Evolutionary conservation across 176 grass and related monocot genomes (phyloP), one percentile per base, ranked within the genome.

Genomic region (Eleusine coracana): DNA sequence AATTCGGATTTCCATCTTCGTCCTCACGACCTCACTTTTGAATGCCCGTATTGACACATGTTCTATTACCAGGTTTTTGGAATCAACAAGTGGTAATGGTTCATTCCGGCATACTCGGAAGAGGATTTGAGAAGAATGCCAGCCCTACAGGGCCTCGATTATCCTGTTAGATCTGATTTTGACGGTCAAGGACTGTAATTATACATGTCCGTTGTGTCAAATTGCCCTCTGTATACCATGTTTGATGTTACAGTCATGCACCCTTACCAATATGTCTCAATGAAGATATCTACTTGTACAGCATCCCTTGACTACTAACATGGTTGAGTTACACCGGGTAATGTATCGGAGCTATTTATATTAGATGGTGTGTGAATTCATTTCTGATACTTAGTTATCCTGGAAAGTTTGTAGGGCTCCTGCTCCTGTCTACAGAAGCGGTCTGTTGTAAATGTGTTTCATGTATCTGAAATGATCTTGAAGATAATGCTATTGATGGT

Each of bases 41-140:
- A 21, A 49, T 65, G 8, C 58, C 64, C 15, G 7, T 46, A 44
- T 44, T 15, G 16, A 7, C 44, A 67, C 29, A 75, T 63, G 46
- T 89, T 66, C 61, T 88, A 42, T 60, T 85, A 78, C 72, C 45
- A 94, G 93, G 88, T 96, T 41, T 96, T 92, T 82, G 90, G 94
- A 81, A 85, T 85, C 3, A 88, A 94, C 58, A 94, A 86, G 79
- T 89, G 83, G 68, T 97, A 94, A 83, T 97, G 94, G 94, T 94
- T 94, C 79, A 88, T 97, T 44, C 94, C 94, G 0, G 79, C 83
- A 42, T 97, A 94, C 80, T 92, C 94, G 73, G 94, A 94, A 45
- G 94, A 97, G 65, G 94, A 97, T 74, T 73, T 92, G 10, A 90
- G 92, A 92, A 94, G 86, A 88, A 87, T 90, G 64, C 83, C 89